phyloP scores from a whole-genome alignment of 2,329 filamentous ascomycete genomes.

The Cladosporium sp. region DNA sequence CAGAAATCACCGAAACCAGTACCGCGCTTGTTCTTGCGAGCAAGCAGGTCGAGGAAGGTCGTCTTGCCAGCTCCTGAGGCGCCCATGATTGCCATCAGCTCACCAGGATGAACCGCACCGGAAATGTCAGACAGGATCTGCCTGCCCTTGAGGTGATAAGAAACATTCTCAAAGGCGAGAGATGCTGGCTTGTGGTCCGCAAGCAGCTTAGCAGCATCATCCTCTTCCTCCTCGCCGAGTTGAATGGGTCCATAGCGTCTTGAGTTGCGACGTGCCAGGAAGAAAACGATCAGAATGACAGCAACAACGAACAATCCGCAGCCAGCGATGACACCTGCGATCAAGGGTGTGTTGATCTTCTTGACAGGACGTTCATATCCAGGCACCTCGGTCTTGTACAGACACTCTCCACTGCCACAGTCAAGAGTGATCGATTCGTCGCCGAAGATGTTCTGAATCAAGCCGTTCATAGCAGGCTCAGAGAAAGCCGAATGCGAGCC shows the following conservation, averaged over 20 bases:
- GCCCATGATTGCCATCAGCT: constrained; percentile 96
- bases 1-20: constrained; percentile 76
- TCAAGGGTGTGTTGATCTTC: constrained; percentile 94
- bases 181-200: constrained; percentile 88
- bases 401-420: constrained; percentile 85
- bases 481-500: constrained; percentile 70
- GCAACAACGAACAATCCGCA: constrained; percentile 86
- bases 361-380: constrained; percentile 87
- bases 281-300: constrained; percentile 81
- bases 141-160: constrained; percentile 84
- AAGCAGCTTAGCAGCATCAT: constrained; percentile 83
- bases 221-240: constrained; percentile 78
- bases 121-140: constrained; percentile 77
- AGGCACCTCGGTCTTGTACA: constrained; percentile 89
- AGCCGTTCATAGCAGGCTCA: constrained; percentile 87
- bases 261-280: constrained; percentile 72
- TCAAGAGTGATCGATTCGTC: constrained; percentile 83
- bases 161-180: constrained; percentile 83
- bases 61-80: constrained; percentile 97
- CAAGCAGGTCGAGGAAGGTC: constrained; percentile 92
- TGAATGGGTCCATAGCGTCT: constrained; percentile 69
- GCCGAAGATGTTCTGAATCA: constrained; percentile 87
- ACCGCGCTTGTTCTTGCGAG: constrained; percentile 94
- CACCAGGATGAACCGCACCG: constrained; percentile 89
- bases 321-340: constrained; percentile 87